Evolutionary conservation across 2,329 filamentous ascomycete genomes (phyloP).

Genomic region (Zelopaecilomyces penicillatus): DNA sequence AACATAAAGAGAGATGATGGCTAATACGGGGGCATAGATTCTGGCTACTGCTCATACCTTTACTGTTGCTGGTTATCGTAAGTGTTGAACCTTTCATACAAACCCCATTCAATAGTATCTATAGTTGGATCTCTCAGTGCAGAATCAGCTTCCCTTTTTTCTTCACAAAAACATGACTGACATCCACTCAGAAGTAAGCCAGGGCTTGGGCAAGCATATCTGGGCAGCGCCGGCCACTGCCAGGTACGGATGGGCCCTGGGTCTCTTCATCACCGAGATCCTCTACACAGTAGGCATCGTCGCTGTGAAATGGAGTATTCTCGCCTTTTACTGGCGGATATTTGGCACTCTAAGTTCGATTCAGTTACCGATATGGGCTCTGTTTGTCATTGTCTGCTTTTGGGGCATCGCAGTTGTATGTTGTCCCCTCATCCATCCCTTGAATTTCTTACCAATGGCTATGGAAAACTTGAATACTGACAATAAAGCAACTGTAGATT

Average conservation of each 20-base stretch:
- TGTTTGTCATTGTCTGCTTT: slow-evolving; percentile 2
- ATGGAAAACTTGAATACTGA: no score
- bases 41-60: slow-evolving; percentile 3
- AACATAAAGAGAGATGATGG: background rate
- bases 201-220: slow-evolving; percentile 11
- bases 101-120: no score
- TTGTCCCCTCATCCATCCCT: no score
- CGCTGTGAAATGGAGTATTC: slow-evolving; percentile 9
- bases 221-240: slow-evolving; percentile 7
- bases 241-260: slow-evolving; percentile 8
- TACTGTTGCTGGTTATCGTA: slow-evolving; percentile 4
- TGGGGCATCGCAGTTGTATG: slow-evolving; percentile 6
- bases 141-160: background rate
- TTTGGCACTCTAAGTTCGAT: slow-evolving; percentile 5
- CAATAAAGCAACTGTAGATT: slow-evolving; percentile 3
- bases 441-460: no score
- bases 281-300: slow-evolving; percentile 8
- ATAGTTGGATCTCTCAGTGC: background rate
- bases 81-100: background rate
- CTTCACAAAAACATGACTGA: background rate
- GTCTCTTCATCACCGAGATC: slow-evolving; percentile 11
- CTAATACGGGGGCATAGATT: background rate
- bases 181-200: background rate
- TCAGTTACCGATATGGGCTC: slow-evolving; percentile 2
- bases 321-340: slow-evolving; percentile 14